phyloP scores from a whole-genome alignment of 2,329 filamentous ascomycete genomes.

The Cladobotryum mycophilum region DNA sequence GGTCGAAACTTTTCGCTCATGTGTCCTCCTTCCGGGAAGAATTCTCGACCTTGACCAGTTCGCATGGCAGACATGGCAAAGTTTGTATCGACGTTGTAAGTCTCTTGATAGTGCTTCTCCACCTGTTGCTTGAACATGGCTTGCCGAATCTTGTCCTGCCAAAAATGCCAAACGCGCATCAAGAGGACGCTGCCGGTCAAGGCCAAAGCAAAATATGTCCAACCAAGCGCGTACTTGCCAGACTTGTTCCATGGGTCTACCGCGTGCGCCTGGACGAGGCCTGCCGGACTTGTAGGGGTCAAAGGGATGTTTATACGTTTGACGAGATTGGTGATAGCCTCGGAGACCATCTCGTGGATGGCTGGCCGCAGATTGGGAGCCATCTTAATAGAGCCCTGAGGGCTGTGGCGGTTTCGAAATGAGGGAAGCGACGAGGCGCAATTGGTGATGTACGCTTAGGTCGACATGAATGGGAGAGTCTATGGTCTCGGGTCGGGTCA shows the following conservation, averaged over 20 bases:
- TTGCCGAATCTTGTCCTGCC: constrained; percentile 88
- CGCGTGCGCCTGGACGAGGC: constrained; percentile 55
- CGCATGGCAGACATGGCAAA: constrained; percentile 39
- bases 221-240: constrained; percentile 79
- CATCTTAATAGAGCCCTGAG: constrained; percentile 31
- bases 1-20: constrained; percentile 53
- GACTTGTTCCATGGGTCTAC: constrained; percentile 76
- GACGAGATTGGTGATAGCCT: constrained; percentile 34
- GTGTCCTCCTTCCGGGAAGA: constrained; percentile 63
- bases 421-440: constrained; percentile 21
- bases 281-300: constrained; percentile 53
- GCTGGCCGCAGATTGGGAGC: constrained; percentile 28
- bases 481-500: constrained; percentile 6
- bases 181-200: constrained; percentile 61
- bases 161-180: constrained; percentile 77
- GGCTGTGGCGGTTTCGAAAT: constrained; percentile 16
- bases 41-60: constrained; percentile 54
- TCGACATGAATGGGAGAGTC: constrained; percentile 19
- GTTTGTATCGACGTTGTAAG: constrained; percentile 46
- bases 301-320: constrained; percentile 57
- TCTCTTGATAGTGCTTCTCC: constrained; percentile 54
- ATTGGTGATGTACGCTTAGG: constrained; percentile 12
- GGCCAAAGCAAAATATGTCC: constrained; percentile 80
- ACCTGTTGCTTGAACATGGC: constrained; percentile 82
- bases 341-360: constrained; percentile 26